Evolutionary conservation across 495 filamentous ascomycete species (phyloP).

Genomic region (Sporormia fimetaria): DNA sequence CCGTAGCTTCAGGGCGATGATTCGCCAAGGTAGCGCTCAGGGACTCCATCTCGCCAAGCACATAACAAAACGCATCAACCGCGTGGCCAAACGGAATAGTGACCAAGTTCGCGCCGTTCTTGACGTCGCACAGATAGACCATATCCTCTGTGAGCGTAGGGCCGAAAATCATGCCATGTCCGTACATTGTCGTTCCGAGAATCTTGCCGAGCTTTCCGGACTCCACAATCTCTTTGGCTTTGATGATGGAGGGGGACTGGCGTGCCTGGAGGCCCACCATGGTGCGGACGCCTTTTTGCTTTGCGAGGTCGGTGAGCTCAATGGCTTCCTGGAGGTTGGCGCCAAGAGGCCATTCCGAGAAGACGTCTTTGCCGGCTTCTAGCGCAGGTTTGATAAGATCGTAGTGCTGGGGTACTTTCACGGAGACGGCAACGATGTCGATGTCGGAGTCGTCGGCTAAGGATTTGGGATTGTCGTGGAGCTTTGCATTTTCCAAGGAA

Average conservation of each 20-base stretch:
- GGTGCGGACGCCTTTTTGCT: slow-evolving; percentile 33
- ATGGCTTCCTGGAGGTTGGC: slow-evolving; percentile 30
- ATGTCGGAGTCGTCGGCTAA: slow-evolving; percentile 44
- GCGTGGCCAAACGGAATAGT: slow-evolving; percentile 44
- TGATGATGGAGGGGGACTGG: slow-evolving; percentile 34
- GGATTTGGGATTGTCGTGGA: slow-evolving; percentile 40
- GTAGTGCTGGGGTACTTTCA: slow-evolving; percentile 45
- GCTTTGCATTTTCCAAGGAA: slow-evolving; percentile 31
- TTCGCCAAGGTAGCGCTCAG: slow-evolving; percentile 32
- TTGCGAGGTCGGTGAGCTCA: slow-evolving; percentile 36
- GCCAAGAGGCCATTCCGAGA: slow-evolving; percentile 47
- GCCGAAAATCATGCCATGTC: slow-evolving; percentile 19
- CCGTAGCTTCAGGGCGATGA: slow-evolving; percentile 33
- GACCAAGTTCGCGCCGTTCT: slow-evolving; percentile 40
- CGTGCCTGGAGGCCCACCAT: slow-evolving; percentile 45
- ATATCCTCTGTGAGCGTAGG: slow-evolving; percentile 28
- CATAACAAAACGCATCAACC: slow-evolving; percentile 30
- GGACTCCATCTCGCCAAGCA: slow-evolving; percentile 37
- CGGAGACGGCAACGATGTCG: slow-evolving; percentile 47
- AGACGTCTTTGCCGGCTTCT: slow-evolving; percentile 46
- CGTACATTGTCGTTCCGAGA: slow-evolving; percentile 39
- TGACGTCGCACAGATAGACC: slow-evolving; percentile 2
- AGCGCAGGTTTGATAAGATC: slow-evolving; percentile 38
- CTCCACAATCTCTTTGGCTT: slow-evolving; percentile 33
- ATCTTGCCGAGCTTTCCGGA: slow-evolving; percentile 43